These are phyloP conservation scores for Komagataella kurtzmanii DNA, from an alignment of 805 yeast species.

Conservation along the genomic window DNA sequence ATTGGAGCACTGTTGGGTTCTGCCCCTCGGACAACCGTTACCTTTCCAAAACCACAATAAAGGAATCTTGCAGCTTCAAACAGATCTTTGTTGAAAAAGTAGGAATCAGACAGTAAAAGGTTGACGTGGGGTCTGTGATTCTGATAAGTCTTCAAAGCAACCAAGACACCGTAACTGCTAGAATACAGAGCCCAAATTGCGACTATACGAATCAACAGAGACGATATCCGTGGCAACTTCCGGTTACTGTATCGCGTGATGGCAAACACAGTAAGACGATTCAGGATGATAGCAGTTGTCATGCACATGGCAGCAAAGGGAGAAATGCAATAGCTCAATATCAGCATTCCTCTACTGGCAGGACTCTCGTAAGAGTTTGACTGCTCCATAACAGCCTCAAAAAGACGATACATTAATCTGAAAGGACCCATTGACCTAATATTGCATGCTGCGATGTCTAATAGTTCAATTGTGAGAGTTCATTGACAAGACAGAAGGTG, in stretches of 20 bases:
- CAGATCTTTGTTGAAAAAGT: background rate
- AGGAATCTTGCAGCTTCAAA: background rate
- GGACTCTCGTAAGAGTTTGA: slow-evolving; percentile 15
- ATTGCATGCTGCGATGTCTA: background rate
- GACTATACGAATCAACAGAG: slow-evolving; percentile 21
- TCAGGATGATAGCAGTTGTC: slow-evolving; percentile 42
- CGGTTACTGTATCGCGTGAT: slow-evolving; percentile 27
- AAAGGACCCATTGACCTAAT: background rate
- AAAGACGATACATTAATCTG: slow-evolving; percentile 3
- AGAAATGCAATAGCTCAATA: slow-evolving; percentile 34
- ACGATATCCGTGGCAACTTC: slow-evolving; percentile 17
- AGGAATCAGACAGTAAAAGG: background rate
- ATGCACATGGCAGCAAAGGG: slow-evolving; percentile 40
- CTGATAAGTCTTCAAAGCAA: slow-evolving; percentile 14
- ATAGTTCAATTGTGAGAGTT: background rate
- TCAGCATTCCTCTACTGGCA: slow-evolving; percentile 21
- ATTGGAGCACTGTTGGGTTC: slow-evolving; percentile 1
- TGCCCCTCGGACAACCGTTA: slow-evolving; percentile 5
- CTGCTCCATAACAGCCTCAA: slow-evolving; percentile 19
- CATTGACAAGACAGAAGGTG: background rate
- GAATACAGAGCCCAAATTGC: slow-evolving; percentile 20
- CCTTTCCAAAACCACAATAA: slow-evolving; percentile 12
- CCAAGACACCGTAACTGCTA: slow-evolving; percentile 22
- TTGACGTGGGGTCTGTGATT: slow-evolving; percentile 4
- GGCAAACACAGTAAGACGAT: slow-evolving; percentile 47